Evolutionary conservation across 208 protist species (phyloP).

Genomic region (Strigomonas oncopelti): DNA sequence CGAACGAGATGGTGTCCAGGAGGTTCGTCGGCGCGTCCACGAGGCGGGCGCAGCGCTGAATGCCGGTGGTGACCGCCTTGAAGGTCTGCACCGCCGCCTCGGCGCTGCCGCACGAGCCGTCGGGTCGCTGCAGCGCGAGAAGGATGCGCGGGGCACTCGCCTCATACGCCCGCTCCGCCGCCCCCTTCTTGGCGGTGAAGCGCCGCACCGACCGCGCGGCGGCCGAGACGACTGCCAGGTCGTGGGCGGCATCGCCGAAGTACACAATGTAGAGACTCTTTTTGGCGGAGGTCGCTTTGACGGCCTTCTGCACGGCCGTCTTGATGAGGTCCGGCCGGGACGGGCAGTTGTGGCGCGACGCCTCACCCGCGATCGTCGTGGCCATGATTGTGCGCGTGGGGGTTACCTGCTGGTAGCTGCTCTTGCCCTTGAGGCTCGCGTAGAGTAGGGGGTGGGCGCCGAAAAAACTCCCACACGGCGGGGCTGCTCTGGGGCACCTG

Average conservation of each 20-base stretch:
- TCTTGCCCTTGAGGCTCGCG: conserved; percentile 13
- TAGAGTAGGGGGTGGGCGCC: neutral
- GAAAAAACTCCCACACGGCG: neutral
- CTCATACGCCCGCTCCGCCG: conserved; percentile 38
- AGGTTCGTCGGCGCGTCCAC: conserved; percentile 83
- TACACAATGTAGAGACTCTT: conserved; percentile 55
- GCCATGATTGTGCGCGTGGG: conserved; percentile 33
- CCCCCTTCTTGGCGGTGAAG: conserved; percentile 67
- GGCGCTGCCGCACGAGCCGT: conserved; percentile 11
- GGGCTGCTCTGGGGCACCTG: neutral
- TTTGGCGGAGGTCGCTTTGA: neutral
- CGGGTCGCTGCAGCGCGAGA: conserved; percentile 20
- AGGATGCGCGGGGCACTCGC: conserved; percentile 40
- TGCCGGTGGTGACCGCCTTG: conserved; percentile 17
- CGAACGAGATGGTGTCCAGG: conserved; percentile 81
- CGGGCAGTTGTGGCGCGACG: conserved; percentile 79
- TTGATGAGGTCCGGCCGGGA: conserved; percentile 54
- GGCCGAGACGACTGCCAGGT: conserved; percentile 35
- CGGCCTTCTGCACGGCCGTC: conserved; percentile 43
- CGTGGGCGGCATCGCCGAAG: conserved; percentile 29
- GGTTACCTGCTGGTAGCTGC: conserved; percentile 22
- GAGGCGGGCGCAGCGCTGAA: conserved; percentile 79
- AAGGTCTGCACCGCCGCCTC: conserved; percentile 31
- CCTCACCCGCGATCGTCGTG: conserved; percentile 33
- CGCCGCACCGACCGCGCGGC: conserved; percentile 48